These are phyloP conservation scores for Rhodotorula kratochvilovae DNA, from an alignment of 768 basidiomycete genomes.

Conservation along the genomic window DNA sequence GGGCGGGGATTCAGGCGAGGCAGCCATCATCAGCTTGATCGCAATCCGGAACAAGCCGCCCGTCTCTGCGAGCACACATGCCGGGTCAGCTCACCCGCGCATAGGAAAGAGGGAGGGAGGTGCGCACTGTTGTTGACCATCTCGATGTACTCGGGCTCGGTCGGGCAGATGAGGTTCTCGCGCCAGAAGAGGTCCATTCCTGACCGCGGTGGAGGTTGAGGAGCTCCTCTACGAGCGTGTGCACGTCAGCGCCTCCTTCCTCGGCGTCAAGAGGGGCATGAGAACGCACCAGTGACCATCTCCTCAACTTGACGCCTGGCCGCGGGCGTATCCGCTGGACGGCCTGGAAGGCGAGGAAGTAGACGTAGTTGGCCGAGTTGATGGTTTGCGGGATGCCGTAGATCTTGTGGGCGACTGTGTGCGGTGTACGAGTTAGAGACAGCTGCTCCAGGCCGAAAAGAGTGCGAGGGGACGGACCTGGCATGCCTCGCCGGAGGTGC, in stretches of 20 bases:
- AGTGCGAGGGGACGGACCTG: conserved; percentile 54
- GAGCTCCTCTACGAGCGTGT: conserved; percentile 58
- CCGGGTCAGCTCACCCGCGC: neutral
- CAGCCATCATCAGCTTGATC: conserved; percentile 92
- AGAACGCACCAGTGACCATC: conserved; percentile 64
- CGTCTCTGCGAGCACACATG: conserved; percentile 60
- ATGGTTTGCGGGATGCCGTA: conserved; percentile 95
- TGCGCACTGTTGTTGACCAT: conserved; percentile 93
- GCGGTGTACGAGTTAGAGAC: neutral
- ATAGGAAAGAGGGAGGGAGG: conserved; percentile 6
- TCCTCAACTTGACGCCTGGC: conserved; percentile 53
- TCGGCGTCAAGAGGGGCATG: conserved; percentile 24
- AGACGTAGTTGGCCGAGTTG: conserved; percentile 94
- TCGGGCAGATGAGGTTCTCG: conserved; percentile 82
- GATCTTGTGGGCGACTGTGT: conserved; percentile 81
- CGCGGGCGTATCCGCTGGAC: conserved; percentile 48
- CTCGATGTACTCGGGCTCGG: conserved; percentile 84
- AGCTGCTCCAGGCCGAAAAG: neutral
- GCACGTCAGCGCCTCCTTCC: conserved; percentile 28
- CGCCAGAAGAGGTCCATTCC: conserved; percentile 89
- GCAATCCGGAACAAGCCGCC: conserved; percentile 88
- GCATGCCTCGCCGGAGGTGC: conserved; percentile 64
- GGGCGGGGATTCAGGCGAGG: conserved; percentile 42
- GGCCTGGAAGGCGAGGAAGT: conserved; percentile 87
- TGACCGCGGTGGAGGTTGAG: conserved; percentile 90